Evolutionary conservation across 106 monocot genomes (phyloP).

Genomic region (Allium sativum): DNA sequence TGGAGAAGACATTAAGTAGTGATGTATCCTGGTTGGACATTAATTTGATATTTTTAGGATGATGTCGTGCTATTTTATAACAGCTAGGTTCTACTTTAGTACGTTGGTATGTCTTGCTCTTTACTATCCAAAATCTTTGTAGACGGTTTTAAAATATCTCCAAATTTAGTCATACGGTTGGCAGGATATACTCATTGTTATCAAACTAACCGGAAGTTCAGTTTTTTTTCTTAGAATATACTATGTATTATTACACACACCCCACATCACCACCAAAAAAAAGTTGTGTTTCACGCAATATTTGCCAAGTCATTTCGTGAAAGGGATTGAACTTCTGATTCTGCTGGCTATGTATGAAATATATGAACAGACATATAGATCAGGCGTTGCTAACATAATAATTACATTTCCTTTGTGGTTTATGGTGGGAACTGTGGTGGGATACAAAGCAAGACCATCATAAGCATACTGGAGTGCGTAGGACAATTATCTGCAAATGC

Average conservation of each 20-base stretch:
- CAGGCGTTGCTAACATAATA: conserved; percentile 56
- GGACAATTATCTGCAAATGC: no score
- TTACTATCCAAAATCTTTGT: not conserved
- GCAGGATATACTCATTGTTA: no score
- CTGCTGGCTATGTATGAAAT: conserved; percentile 79
- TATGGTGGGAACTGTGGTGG: conserved; percentile 92
- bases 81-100: conserved; percentile 82
- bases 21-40: conserved; percentile 83
- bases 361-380: conserved; percentile 59
- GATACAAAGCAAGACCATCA: conserved; percentile 86
- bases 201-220: no score
- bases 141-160: no score
- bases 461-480: conserved; percentile 52
- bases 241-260: no score
- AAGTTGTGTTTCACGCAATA: conserved; percentile 96
- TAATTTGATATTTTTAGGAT: conserved; percentile 96
- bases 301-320: conserved; percentile 95
- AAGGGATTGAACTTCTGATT: conserved; percentile 80
- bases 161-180: not conserved
- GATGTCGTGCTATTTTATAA: conserved; percentile 92
- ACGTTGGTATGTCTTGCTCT: conserved; percentile 46
- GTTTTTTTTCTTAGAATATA: no score
- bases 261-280: no score
- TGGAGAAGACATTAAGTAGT: conserved; percentile 85
- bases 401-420: conserved; percentile 91